Evolutionary conservation across 2,329 filamentous ascomycete genomes (phyloP), one percentile per base, ranked within the genome.

Genomic region (Colletotrichum camelliae): DNA sequence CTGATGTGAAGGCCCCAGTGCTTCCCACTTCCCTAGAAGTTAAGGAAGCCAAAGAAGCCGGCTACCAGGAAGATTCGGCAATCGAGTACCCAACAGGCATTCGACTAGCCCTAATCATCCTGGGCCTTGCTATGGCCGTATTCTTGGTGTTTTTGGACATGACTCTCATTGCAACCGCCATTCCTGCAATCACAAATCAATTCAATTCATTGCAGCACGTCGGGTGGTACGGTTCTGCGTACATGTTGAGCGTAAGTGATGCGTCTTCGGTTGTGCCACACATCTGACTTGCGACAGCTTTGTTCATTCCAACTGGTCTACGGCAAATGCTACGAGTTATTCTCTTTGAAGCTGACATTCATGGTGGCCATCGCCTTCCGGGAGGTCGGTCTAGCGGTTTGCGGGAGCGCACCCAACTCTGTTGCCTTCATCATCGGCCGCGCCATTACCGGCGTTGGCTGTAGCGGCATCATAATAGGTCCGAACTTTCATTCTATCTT

Each of bases 161-260:
- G 24, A 18, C 39, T 3, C 55, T 68, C 21, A 76, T 58, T 67
- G 84, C 86, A 57, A 57, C 57, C 37, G 85, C 88, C 5, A 85
- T 89, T 72, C 88, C 88, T 1, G 81, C 82, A 60, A 90, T 91
- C 70, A 90, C 89, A 0, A 86, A 84, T 70, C 83, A 88, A 24
- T 88, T 89, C 79, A 85, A 89, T 67, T 87, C 88, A 18, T 81
- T 91, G 1, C 80, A 82, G 5, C 89, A 91, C 78, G 87, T 91
- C 16, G 89, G 89, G 43, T 91, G 90, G 90, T 91, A 91, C 79
- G 87, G 86, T 12, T 87, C 86, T 68, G 86, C 87, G 29, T 90
- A 89, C 78, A 85, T 85, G 55, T 73, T 83, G 21, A 84, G 13
- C 87, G 85, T 84, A 81, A 75, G 83, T 79, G 29, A 13, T 24